Base-by-base conservation (phyloP, 495 filamentous ascomycete genomes). In the Tuber microsphaerosporum region DNA sequence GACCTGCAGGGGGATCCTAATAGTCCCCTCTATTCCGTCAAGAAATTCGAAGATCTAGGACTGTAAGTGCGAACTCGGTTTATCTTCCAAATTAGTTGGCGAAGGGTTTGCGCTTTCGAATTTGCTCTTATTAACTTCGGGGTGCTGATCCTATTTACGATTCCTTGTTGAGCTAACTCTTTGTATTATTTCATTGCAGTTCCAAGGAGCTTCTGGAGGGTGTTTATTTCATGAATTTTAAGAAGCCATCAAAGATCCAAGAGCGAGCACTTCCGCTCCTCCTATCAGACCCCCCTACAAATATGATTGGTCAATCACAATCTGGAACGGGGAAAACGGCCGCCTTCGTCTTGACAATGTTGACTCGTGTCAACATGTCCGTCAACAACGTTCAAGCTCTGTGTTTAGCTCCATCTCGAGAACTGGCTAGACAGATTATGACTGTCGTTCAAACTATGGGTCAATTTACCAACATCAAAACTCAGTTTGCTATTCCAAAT, bases 311-410 rank as follows among this genome's bases (percentile, higher is more conserved):
- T 34, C 96, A 99, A 83, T 97, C 95, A 42, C 96, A 99, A 85
- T 99, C 96, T 7, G 96, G 96, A 76, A 99, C 96, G 20, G 96
- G 96, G 75, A 99, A 99, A 86, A 99, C 96, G 16, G 96, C 95
- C 44, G 96, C 96, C 44, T 99, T 98, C 84, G 90, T 93, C 39
- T 88, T 97, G 73, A 97, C 95, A 65, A 92, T 97, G 73, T 88
- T 99, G 31, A 90, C 91, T 73, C 92, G 95, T 71, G 83, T 97
- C 79, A 92, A 98, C 78, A 86, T 93, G 69, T 84, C 80, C 31
- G 86, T 89, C n/a, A 85, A 84, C 22, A 85, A 86, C 42, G 94
- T 95, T 12, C 95, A 99, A 85, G 93, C 94, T 31, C 84, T 99
- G 22, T 90, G 94, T 71, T 88, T 99, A 31, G 95, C 94, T 16